phyloP scores from a whole-genome alignment of 2,329 filamentous ascomycete genomes.

The Cercospora sp. region DNA sequence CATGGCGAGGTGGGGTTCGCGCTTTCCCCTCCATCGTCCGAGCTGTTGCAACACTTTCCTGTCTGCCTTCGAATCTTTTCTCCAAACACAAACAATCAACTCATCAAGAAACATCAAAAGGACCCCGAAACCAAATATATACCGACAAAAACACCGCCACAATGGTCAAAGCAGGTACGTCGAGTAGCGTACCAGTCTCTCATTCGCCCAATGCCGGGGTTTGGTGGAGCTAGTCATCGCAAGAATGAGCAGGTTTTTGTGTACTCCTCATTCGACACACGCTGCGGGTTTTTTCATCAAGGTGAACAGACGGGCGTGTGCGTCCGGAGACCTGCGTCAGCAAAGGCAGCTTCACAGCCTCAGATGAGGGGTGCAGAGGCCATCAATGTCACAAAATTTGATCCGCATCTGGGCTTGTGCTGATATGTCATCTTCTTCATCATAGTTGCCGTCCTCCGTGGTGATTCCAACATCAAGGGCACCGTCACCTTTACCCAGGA shows the following conservation, averaged over 20 bases:
- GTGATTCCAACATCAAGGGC: slow-evolving; percentile 93
- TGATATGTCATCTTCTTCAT: slow-evolving; percentile 21
- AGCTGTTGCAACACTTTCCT: slow-evolving; percentile 7
- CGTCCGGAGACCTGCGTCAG: neutral
- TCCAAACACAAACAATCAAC: slow-evolving; percentile 2
- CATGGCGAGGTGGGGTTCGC: slow-evolving; percentile 15
- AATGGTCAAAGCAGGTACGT: slow-evolving; percentile 98
- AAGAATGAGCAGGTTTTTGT: slow-evolving; percentile 40
- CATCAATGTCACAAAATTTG: neutral
- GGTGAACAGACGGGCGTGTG: slow-evolving; percentile 10
- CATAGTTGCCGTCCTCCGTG: slow-evolving; percentile 91
- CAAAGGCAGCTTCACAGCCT: too few relatives aligned
- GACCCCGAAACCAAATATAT: slow-evolving; percentile 16
- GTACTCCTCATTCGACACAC: slow-evolving; percentile 22
- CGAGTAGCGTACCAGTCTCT: slow-evolving; percentile 12
- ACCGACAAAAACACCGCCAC: slow-evolving; percentile 60
- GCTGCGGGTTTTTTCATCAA: slow-evolving; percentile 25
- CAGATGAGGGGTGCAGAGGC: neutral
- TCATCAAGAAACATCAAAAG: slow-evolving; percentile 12
- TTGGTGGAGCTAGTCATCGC: slow-evolving; percentile 43
- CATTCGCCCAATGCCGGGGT: slow-evolving; percentile 17
- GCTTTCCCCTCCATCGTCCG: slow-evolving; percentile 5
- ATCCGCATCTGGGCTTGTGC: neutral
- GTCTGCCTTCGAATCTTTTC: slow-evolving; percentile 5
- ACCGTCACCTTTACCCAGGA: slow-evolving; percentile 94